These are phyloP conservation scores for Ophiocordyceps sinensis DNA, from an alignment of 2,329 filamentous ascomycete genomes.

Conservation along the genomic window DNA sequence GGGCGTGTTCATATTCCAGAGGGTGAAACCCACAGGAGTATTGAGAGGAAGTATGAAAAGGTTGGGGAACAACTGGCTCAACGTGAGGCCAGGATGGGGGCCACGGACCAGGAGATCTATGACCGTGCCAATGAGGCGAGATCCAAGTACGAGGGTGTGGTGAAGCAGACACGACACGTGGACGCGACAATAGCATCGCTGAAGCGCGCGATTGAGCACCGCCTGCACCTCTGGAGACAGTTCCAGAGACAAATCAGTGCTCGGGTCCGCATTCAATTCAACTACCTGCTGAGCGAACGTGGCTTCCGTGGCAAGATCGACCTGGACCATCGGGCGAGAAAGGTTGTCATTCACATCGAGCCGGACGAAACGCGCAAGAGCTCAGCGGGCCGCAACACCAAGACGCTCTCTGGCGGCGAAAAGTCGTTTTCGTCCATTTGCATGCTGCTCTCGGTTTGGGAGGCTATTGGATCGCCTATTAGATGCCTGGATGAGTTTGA, in stretches of 20 bases:
- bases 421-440: slow-evolving; percentile 98
- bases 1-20: slow-evolving; percentile 47
- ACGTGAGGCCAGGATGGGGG: slow-evolving; percentile 44
- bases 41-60: slow-evolving; percentile 38
- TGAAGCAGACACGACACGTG: slow-evolving; percentile 24
- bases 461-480: slow-evolving; percentile 92
- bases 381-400: slow-evolving; percentile 64
- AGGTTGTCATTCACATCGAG: slow-evolving; percentile 64
- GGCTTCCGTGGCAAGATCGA: slow-evolving; percentile 72
- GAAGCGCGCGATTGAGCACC: slow-evolving; percentile 48
- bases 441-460: slow-evolving; percentile 84
- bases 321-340: slow-evolving; percentile 61
- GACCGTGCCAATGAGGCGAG: slow-evolving; percentile 27
- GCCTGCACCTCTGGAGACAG: slow-evolving; percentile 60
- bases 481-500: slow-evolving; percentile 96
- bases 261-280: slow-evolving; percentile 75
- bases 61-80: slow-evolving; percentile 44
- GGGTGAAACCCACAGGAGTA: slow-evolving; percentile 45
- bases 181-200: slow-evolving; percentile 28
- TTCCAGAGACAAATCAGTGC: slow-evolving; percentile 79
- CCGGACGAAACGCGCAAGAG: slow-evolving; percentile 55
- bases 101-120: slow-evolving; percentile 49
- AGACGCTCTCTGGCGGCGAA: slow-evolving; percentile 87
- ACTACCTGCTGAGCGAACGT: slow-evolving; percentile 76
- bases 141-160: slow-evolving; percentile 27